Evolutionary conservation across 768 basidiomycete genomes (phyloP), one percentile per base, ranked within the genome.

Genomic region (Leucosporidium creatinivorum): DNA sequence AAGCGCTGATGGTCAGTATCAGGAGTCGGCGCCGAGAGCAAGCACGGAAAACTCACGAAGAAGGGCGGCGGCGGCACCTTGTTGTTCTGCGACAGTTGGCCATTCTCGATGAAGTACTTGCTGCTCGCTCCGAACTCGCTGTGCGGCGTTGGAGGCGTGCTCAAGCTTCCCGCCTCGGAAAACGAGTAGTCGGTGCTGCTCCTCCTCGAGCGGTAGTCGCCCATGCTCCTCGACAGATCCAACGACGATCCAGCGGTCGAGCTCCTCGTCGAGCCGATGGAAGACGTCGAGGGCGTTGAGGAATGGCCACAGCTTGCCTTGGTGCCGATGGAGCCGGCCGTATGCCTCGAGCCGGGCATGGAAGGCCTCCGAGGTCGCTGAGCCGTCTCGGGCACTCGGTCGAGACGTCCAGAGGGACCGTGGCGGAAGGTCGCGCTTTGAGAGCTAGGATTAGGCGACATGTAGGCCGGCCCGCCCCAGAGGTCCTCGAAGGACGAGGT

Each of bases 21-120:
- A 48, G n/a, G 19, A 31, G n/a, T 39, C 21, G 3, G 59, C 21
- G 13, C 13, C 15, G 17, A n/a, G 39, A 31, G 49, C 1, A 25
- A n/a, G 44, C 2, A 21, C 30, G 30, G 25, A 21, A 31, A 21
- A 31, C 68, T 36, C 48, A 69, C 68, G 51, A 69, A 69, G 64
- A 69, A 69, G 2, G 68, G 68, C 1, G 64, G 68, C 6, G 64
- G 68, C 36, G 68, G 68, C 12, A 69, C 68, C 50, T 39, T 52
- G 60, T 69, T 69, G 63, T 59, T 50, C 31, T 52, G 47, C 18
- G n/a, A 58, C 3, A 64, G 49, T 18, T 36, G 48, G 2, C 63
- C 63, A 49, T 58, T 64, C 63, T 64, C 63, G 44, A 64, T 28
- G 33, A 51, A 58, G 57, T 50, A 64, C 63, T 64, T 64, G 19